A percentile compares a stretch with the other conserved stretches of the same genome.
Conservation (phyloP, 345 rosid species). For the Cardamine occulta region DNA sequence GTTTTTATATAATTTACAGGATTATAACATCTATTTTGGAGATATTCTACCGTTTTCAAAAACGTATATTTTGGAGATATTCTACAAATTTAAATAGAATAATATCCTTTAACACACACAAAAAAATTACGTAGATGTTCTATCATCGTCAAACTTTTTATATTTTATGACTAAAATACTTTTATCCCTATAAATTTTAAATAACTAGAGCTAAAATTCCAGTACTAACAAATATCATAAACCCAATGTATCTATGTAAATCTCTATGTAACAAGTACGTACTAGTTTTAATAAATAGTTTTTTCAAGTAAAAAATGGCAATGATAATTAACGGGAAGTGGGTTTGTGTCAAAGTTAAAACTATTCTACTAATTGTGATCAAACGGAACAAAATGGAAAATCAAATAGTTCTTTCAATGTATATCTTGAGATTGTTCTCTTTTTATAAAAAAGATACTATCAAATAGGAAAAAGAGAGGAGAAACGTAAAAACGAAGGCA, state of each 20-base stretch:
- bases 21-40: not conserved
- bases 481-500: constrained; percentile 44
- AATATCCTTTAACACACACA: no score
- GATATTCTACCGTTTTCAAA: no score
- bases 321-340: not conserved
- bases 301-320: no score
- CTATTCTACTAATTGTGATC: not conserved
- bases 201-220: no score
- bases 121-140: not conserved
- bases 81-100: not conserved
- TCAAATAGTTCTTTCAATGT: not conserved
- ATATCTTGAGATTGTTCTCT: not conserved
- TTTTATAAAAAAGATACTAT: not conserved
- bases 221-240: not conserved
- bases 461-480: constrained; percentile 17
- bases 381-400: not conserved
- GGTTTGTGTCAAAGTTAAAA: not conserved
- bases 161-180: not conserved
- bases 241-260: not conserved
- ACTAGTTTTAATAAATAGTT: not conserved
- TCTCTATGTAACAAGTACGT: no score
- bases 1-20: not conserved
- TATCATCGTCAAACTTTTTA: not conserved
- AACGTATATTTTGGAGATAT: not conserved
- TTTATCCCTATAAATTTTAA: no score